These are phyloP conservation scores for Infundibulicybe gibba DNA, from an alignment of 768 basidiomycete species.

Conservation along the genomic window DNA sequence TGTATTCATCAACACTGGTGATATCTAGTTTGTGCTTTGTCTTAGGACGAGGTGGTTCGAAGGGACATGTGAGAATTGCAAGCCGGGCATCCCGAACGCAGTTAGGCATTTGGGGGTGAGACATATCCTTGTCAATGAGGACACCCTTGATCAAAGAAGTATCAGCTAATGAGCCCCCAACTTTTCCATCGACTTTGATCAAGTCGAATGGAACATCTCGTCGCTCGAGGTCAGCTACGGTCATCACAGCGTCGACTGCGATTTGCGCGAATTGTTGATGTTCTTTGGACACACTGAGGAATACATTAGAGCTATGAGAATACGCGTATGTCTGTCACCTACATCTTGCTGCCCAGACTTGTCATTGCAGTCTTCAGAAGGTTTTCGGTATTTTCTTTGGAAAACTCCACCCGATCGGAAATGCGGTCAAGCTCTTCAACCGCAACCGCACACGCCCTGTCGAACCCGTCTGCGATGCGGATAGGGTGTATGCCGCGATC, in stretches of 20 bases:
- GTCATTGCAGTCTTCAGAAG: constrained; percentile 95
- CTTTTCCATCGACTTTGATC: constrained; percentile 99
- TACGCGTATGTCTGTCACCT: constrained; percentile 18
- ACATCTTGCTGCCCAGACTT: constrained; percentile 98
- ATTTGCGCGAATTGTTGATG: constrained; percentile 95
- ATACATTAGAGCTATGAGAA: constrained; percentile 1
- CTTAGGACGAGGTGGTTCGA: constrained; percentile 98
- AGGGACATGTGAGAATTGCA: constrained; percentile 97
- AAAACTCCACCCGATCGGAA: constrained; percentile 87
- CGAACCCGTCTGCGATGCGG: constrained; percentile 98
- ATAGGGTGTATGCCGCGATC: constrained; percentile 99
- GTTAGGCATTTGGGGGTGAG: constrained; percentile 96
- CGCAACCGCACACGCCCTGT: constrained; percentile 88
- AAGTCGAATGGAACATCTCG: constrained; percentile 96
- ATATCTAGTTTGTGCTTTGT: constrained; percentile 99
- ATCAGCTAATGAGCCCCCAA: constrained; percentile 95
- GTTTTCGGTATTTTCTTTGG: constrained; percentile 77
- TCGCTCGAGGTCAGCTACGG: constrained; percentile 92
- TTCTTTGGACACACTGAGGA: constrained; percentile 89
- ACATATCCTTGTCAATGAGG: constrained; percentile 99
- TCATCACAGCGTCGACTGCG: constrained; percentile 94
- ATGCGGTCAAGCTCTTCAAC: constrained; percentile 88
- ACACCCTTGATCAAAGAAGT: constrained; percentile 95
- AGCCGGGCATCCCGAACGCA: constrained; percentile 84
- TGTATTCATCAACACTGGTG: constrained; percentile 94